Base-by-base conservation (phyloP, 78 protist genomes). In the Pelomyxa schiedti region DNA sequence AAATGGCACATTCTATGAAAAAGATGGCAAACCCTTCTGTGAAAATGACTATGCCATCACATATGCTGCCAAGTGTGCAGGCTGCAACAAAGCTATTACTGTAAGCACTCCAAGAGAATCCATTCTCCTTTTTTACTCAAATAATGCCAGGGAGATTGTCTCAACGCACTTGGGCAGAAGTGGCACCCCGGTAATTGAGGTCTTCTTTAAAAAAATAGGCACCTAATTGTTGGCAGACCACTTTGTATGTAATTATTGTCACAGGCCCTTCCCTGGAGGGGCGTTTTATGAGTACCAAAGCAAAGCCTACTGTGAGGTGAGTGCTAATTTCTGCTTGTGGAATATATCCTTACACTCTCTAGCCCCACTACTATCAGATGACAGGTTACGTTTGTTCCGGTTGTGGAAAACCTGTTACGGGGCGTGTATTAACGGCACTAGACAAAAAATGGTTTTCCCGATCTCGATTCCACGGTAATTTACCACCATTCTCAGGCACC, bases 21-120 rank as follows among this genome's bases (percentile, higher is more conserved):
- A 80, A 28, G 85, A 85, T 24, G 90, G 85, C n/a, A 42, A 76
- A 40, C 86, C 90, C 0, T 85, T 80, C 76, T 85, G 90, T 53
- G 82, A 73, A 28, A 71, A 78, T 28, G 86, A 85, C 32, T 85
- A n/a, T n/a, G n/a, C n/a, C n/a, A n/a, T n/a, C n/a, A n/a, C n/a
- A n/a, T n/a, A n/a, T n/a, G n/a, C n/a, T n/a, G n/a, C n/a, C n/a
- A n/a, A n/a, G n/a, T n/a, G n/a, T n/a, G n/a, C n/a, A n/a, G n/a
- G n/a, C n/a, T n/a, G n/a, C n/a, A n/a, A n/a, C n/a, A n/a, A n/a
- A n/a, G n/a, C n/a, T n/a, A n/a, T n/a, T n/a, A n/a, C n/a, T n/a
- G n/a, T n/a, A n/a, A n/a, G n/a, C n/a, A n/a, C n/a, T n/a, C n/a
- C n/a, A n/a, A n/a, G n/a, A n/a, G n/a, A n/a, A n/a, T n/a, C n/a